These are phyloP conservation scores for Cyberlindnera mycetangii DNA, from an alignment of 805 yeast genomes.

Conservation along the genomic window DNA sequence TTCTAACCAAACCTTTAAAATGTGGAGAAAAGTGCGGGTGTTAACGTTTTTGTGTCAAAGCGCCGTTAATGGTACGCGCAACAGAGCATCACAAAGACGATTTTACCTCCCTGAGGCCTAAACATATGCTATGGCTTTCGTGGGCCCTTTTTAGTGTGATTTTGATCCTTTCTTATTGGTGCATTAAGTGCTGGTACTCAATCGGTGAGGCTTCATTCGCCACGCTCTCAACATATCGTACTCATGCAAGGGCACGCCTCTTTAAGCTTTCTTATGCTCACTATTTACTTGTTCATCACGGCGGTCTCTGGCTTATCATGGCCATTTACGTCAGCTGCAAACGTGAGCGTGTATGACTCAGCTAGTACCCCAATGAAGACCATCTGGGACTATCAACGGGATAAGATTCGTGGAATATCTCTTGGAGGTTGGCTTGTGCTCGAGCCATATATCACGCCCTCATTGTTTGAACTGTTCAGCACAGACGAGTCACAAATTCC, in stretches of 20 bases:
- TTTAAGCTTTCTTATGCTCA: too few species aligned
- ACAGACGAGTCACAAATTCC: slow-evolving; percentile 40
- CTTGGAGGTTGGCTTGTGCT: slow-evolving; percentile 73
- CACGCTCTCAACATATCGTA: too few species aligned
- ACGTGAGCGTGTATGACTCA: background rate
- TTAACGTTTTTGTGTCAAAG: background rate
- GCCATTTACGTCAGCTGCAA: background rate
- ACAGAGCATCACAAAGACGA: slow-evolving; percentile 1
- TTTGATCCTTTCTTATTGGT: too few species aligned
- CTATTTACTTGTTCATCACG: too few species aligned
- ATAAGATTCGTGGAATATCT: slow-evolving; percentile 41
- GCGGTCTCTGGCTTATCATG: background rate
- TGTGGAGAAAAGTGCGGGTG: background rate
- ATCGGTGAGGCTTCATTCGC: too few species aligned
- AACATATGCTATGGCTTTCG: too few species aligned
- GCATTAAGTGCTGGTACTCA: too few species aligned
- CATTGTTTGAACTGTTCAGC: slow-evolving; percentile 44
- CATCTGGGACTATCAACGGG: slow-evolving; percentile 23
- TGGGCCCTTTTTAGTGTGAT: too few species aligned
- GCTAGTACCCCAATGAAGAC: background rate
- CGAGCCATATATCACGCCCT: slow-evolving; percentile 71
- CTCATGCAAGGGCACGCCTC: too few species aligned
- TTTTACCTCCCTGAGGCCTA: too few species aligned
- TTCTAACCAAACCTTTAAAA: background rate
- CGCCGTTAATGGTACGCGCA: background rate